Evolutionary conservation across 345 rosid genomes (phyloP).

Genomic region (Atalantia buxifolia): DNA sequence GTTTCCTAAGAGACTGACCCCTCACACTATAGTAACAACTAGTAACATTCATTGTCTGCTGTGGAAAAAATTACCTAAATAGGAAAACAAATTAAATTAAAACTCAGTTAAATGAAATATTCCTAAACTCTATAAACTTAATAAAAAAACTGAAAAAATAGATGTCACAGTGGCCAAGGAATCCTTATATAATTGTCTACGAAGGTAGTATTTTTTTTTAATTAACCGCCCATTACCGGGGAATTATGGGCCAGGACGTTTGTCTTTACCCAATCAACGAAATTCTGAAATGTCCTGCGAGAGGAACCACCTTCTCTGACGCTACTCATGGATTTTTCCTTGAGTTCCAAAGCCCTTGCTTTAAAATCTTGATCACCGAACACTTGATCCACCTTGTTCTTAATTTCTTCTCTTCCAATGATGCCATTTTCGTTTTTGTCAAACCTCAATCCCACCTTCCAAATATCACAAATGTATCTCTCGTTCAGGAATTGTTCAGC

Average conservation of each 20-base stretch:
- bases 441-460: background rate
- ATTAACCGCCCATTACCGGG: too few species aligned
- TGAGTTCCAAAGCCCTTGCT: background rate
- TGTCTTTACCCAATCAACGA: background rate
- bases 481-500: background rate
- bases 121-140: too few species aligned
- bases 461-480: background rate
- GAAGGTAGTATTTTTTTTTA: too few species aligned
- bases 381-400: background rate
- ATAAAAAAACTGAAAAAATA: too few species aligned
- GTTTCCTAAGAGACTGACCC: background rate
- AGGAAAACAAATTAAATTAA: too few species aligned
- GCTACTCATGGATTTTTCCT: background rate
- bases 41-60: too few species aligned
- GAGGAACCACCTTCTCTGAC: background rate
- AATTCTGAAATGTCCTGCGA: background rate
- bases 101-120: too few species aligned
- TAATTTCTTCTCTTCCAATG: background rate
- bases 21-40: too few species aligned
- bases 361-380: background rate
- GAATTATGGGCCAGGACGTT: too few species aligned
- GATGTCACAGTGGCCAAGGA: too few species aligned
- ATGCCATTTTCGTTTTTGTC: background rate
- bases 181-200: too few species aligned
- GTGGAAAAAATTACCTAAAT: too few species aligned